phyloP scores from a whole-genome alignment of 805 yeast genomes.

The Sugiyamaella americana region DNA sequence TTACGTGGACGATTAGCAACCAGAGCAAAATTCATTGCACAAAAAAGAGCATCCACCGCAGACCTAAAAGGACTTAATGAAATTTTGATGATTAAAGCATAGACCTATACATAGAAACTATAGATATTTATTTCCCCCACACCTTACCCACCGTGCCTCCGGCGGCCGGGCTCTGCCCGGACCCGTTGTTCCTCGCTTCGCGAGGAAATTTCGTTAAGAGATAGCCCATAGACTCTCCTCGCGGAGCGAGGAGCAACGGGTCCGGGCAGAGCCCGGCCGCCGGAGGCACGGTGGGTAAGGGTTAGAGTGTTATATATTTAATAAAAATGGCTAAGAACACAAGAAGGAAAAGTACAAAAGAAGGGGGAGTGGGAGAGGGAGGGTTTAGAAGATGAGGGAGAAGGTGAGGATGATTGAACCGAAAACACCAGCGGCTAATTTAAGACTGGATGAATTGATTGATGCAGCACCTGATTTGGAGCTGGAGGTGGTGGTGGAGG shows the following conservation, averaged over 20 bases:
- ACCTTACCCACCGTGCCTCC: not conserved
- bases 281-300: not conserved
- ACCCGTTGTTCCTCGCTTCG: not conserved
- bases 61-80: conserved; percentile 86
- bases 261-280: not conserved
- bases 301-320: not conserved
- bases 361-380: too few relatives aligned
- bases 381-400: conserved; percentile 18
- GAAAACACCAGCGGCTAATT: conserved; percentile 16
- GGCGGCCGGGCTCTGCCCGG: not conserved
- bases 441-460: conserved; percentile 10
- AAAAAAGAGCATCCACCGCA: conserved; percentile 86
- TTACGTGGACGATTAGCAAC: conserved; percentile 59
- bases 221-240: not conserved
- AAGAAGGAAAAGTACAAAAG: too few relatives aligned
- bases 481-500: conserved; percentile 13
- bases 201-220: not conserved
- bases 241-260: conserved; percentile 1
- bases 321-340: too few relatives aligned
- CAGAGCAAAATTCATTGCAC: conserved; percentile 81
- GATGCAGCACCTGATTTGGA: conserved; percentile 12
- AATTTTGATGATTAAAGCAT: conserved; percentile 67
- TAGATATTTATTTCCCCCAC: too few relatives aligned
- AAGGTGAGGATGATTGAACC: conserved; percentile 20
- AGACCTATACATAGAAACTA: not conserved